phyloP scores from a whole-genome alignment of 371 early-diverging fungal species.

The Nematocida homosporus region DNA sequence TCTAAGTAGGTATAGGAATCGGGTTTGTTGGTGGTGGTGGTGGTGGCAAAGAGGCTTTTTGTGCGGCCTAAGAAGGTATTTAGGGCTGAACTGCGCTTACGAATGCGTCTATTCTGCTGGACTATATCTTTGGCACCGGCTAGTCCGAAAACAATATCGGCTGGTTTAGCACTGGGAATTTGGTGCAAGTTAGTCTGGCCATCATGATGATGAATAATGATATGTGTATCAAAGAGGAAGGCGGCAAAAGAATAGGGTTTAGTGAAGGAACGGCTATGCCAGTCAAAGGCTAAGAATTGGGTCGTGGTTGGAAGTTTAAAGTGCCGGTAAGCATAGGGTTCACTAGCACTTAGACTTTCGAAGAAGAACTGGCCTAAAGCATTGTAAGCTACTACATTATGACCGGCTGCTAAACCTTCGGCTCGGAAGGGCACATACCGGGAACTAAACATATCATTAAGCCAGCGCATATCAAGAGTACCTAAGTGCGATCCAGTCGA shows the following conservation, averaged over 20 bases:
- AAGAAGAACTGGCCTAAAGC: constrained; percentile 31
- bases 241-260: constrained; percentile 23
- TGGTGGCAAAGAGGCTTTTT: too few relatives aligned
- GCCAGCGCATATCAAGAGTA: constrained; percentile 27
- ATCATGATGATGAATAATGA: not conserved
- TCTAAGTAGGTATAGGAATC: too few relatives aligned
- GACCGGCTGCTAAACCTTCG: not conserved
- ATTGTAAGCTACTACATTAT: constrained; percentile 43
- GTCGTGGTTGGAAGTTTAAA: not conserved
- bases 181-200: not conserved
- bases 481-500: not conserved
- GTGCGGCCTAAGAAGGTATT: too few relatives aligned
- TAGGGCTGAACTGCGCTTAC: too few relatives aligned
- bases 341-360: constrained; percentile 6
- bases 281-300: constrained; percentile 31
- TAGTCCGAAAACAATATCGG: not conserved
- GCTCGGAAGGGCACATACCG: not conserved
- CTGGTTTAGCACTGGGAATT: not conserved
- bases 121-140: too few relatives aligned
- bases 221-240: constrained; percentile 13
- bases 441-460: not conserved
- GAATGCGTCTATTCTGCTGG: too few relatives aligned
- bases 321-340: not conserved
- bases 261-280: constrained; percentile 1
- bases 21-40: too few relatives aligned